phyloP scores from a whole-genome alignment of 2,329 filamentous ascomycete species.

The Ciborinia camelliae region DNA sequence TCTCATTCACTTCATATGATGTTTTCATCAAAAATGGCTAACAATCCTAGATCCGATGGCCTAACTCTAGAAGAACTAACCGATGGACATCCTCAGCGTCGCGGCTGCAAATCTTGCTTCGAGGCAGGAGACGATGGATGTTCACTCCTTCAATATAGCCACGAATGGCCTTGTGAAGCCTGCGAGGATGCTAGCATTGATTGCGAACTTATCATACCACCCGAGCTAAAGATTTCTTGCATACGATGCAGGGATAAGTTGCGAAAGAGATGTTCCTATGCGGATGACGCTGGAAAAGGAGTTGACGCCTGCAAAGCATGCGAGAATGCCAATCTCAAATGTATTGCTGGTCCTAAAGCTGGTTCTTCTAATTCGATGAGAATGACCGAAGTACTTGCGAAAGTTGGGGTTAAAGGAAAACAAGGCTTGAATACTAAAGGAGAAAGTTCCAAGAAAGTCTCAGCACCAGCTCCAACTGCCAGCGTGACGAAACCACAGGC shows the following conservation, averaged over 20 bases:
- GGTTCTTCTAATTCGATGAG: not conserved
- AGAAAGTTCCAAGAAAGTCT: not conserved
- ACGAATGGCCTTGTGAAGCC: conserved; percentile 30
- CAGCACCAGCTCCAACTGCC: not conserved
- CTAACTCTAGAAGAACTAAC: conserved; percentile 26
- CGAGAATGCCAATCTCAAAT: conserved; percentile 22
- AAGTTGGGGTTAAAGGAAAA: not conserved
- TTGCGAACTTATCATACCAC: conserved; percentile 28
- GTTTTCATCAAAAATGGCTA: not conserved
- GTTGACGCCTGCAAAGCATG: conserved; percentile 28
- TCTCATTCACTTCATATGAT: not conserved
- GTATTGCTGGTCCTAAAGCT: conserved; percentile 25
- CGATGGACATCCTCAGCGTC: conserved; percentile 27
- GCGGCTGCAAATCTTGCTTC: conserved; percentile 34
- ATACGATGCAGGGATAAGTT: conserved; percentile 26
- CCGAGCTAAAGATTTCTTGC: conserved; percentile 28
- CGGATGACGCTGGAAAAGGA: conserved; percentile 25
- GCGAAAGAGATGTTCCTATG: conserved; percentile 26
- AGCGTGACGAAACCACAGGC: not conserved
- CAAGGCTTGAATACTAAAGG: not conserved
- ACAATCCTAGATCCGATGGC: conserved; percentile 27
- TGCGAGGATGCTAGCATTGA: conserved; percentile 28
- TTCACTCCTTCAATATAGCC: conserved; percentile 27
- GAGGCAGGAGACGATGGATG: conserved; percentile 28
- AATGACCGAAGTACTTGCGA: not conserved